A percentile compares a stretch with the other conserved stretches of the same genome.
Conservation (phyloP, 495 filamentous ascomycete species). For the Bathelium albidoporum region DNA sequence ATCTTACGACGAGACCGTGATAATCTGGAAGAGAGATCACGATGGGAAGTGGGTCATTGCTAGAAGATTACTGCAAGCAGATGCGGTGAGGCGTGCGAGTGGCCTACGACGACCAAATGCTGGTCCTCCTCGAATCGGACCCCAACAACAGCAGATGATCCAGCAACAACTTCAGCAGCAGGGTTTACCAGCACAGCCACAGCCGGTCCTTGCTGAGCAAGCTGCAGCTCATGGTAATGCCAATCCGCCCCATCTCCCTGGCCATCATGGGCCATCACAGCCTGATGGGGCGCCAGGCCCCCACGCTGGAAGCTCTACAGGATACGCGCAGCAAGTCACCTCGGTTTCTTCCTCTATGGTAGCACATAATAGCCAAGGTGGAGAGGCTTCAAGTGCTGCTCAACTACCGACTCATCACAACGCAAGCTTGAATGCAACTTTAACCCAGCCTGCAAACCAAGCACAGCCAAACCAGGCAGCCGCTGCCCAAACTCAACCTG, state of each 20-base stretch:
- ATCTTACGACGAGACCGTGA: constrained; percentile 89
- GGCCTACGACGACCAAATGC: constrained; percentile 7
- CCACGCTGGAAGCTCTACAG: background rate
- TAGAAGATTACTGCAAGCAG: constrained; percentile 59
- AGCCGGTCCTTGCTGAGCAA: background rate
- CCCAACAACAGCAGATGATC: constrained; percentile 11
- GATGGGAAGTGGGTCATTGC: constrained; percentile 72
- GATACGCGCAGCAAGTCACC: background rate
- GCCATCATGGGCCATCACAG: background rate
- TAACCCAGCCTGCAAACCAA: constrained; percentile 1
- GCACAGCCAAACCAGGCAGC: background rate
- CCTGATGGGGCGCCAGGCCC: background rate
- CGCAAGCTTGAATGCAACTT: background rate
- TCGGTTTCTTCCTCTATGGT: background rate
- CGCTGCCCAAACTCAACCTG: background rate
- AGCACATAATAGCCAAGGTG: background rate
- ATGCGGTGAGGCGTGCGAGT: constrained; percentile 41
- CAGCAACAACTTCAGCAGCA: constrained; percentile 15
- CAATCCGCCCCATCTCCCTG: background rate
- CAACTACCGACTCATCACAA: background rate
- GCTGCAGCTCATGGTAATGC: background rate
- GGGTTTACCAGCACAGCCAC: constrained; percentile 25
- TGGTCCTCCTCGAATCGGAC: constrained; percentile 6
- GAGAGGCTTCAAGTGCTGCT: background rate
- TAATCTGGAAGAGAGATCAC: constrained; percentile 85